These are phyloP conservation scores for Thraustotheca clavata DNA, from an alignment of 352 stramenopile species.

Conservation along the genomic window DNA sequence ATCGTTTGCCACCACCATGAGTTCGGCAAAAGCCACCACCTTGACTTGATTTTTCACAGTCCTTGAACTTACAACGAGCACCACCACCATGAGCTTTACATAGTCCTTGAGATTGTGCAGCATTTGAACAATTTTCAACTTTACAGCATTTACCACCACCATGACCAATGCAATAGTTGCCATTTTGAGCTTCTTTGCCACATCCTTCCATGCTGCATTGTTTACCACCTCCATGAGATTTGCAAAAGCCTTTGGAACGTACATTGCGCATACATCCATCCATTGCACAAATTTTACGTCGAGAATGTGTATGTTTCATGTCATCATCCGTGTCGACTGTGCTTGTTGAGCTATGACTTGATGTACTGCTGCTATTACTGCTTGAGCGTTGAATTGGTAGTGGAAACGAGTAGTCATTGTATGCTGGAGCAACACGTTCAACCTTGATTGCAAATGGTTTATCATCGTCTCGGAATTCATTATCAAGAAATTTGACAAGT, in stretches of 20 bases:
- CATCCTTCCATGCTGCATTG: conserved; percentile 37
- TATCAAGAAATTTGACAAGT: neutral
- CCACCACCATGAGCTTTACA: conserved; percentile 44
- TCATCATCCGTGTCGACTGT: conserved; percentile 19
- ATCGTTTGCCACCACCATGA: conserved; percentile 46
- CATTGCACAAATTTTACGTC: conserved; percentile 12
- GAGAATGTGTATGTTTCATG: neutral
- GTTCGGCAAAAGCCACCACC: conserved; percentile 39
- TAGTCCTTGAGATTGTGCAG: conserved; percentile 33
- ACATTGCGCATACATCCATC: conserved; percentile 14
- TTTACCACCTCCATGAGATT: conserved; percentile 20
- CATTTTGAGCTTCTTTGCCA: conserved; percentile 24
- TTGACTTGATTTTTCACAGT: conserved; percentile 34
- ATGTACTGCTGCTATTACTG: neutral
- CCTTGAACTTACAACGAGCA: conserved; percentile 34
- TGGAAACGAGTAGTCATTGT: conserved; percentile 8
- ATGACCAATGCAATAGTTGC: conserved; percentile 23
- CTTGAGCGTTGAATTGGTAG: conserved; percentile 4
- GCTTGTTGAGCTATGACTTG: neutral
- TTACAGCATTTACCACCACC: conserved; percentile 20
- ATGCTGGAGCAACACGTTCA: neutral
- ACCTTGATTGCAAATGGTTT: neutral
- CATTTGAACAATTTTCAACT: conserved; percentile 19
- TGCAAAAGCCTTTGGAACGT: conserved; percentile 19
- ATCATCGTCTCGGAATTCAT: neutral